These are phyloP conservation scores for Xylaria sp. DNA, from an alignment of 2,329 filamentous ascomycete species.

Conservation along the genomic window DNA sequence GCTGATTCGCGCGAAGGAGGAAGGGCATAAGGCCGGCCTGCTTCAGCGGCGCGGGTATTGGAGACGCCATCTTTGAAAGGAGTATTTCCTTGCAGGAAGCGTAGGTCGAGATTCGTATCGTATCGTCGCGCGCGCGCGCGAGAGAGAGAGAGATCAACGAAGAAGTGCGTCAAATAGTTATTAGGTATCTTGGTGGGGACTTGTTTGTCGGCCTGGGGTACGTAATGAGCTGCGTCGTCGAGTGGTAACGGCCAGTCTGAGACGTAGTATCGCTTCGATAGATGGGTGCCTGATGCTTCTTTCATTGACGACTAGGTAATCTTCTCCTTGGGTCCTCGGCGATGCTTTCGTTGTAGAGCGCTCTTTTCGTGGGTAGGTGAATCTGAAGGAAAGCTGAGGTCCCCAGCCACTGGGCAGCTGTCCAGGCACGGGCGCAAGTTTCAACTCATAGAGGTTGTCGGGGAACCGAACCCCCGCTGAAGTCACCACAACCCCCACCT, in stretches of 20 bases:
- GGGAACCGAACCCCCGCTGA: too few species aligned
- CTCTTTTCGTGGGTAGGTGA: too few species aligned
- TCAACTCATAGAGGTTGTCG: too few species aligned
- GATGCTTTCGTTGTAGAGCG: too few species aligned
- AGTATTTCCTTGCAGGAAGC: neutral
- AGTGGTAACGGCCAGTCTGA: too few species aligned
- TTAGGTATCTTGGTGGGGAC: neutral
- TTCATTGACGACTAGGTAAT: too few species aligned
- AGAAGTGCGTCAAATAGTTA: neutral
- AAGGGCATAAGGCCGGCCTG: constrained; percentile 83
- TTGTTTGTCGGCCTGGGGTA: too few species aligned
- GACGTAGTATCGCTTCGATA: too few species aligned
- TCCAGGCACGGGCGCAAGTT: neutral
- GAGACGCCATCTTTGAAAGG: constrained; percentile 66
- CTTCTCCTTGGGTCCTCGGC: too few species aligned
- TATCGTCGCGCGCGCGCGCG: neutral
- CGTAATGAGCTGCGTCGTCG: too few species aligned
- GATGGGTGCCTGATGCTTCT: too few species aligned
- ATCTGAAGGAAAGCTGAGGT: too few species aligned
- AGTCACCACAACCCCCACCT: constrained; percentile 18
- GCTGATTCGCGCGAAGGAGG: constrained; percentile 78
- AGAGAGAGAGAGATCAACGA: neutral
- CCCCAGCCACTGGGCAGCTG: neutral
- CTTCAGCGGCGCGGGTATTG: constrained; percentile 73
- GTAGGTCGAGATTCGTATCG: constrained; percentile 2